Evolutionary conservation across 768 basidiomycete species (phyloP).

Genomic region (Auricularia auricula-judae): DNA sequence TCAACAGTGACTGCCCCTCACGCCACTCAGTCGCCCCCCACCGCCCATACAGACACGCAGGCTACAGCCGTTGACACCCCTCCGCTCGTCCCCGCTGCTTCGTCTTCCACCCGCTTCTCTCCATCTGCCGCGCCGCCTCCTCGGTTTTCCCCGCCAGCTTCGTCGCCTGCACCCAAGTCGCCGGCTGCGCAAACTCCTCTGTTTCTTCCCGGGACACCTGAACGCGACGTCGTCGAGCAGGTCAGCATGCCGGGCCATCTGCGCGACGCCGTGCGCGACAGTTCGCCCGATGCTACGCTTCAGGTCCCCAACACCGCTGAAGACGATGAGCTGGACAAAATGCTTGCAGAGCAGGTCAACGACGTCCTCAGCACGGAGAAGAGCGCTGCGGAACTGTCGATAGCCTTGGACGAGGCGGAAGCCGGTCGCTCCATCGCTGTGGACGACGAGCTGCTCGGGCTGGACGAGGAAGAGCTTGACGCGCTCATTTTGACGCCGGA

Average conservation of each 20-base stretch:
- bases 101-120: slow-evolving; percentile 30
- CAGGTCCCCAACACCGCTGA: slow-evolving; percentile 12
- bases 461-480: slow-evolving; percentile 90
- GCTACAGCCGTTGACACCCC: neutral
- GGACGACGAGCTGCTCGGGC: slow-evolving; percentile 53
- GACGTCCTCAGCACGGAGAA: slow-evolving; percentile 49
- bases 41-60: neutral
- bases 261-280: too few relatives aligned
- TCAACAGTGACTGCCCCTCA: neutral
- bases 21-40: too few relatives aligned
- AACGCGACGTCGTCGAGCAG: too few relatives aligned
- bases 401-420: slow-evolving; percentile 54
- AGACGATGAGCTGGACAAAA: slow-evolving; percentile 52
- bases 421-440: slow-evolving; percentile 35
- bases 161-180: too few relatives aligned
- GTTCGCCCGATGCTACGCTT: too few relatives aligned
- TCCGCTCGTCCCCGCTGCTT: neutral
- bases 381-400: slow-evolving; percentile 35
- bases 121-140: slow-evolving; percentile 9
- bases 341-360: slow-evolving; percentile 59
- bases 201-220: too few relatives aligned
- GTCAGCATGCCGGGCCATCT: too few relatives aligned
- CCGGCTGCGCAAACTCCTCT: too few relatives aligned
- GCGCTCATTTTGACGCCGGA: slow-evolving; percentile 56
- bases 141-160: slow-evolving; percentile 15